Conservation (phyloP, 1,284 basidiomycete species). For the Cryptococcus sp. region DNA sequence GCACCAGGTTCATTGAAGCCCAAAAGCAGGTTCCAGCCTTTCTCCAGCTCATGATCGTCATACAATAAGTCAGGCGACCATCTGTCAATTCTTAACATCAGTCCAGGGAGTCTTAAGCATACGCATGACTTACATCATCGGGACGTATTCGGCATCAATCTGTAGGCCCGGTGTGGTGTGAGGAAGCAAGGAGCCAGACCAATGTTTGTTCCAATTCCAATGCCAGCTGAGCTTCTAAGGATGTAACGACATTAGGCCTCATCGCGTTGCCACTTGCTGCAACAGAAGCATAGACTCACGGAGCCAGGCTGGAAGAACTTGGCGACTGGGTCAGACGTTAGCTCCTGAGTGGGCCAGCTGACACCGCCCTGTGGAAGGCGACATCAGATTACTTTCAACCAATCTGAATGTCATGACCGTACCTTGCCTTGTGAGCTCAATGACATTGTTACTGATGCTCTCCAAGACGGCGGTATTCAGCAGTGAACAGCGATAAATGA, state of each 20-base stretch:
- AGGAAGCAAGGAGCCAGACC: conserved; percentile 31
- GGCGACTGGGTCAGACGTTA: conserved; percentile 40
- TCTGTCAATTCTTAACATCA: conserved; percentile 16
- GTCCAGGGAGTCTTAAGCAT: background rate
- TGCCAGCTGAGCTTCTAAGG: conserved; percentile 45
- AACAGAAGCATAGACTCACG: conserved; percentile 18
- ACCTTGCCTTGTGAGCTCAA: conserved; percentile 8
- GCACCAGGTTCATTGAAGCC: conserved; percentile 51
- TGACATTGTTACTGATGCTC: too few relatives aligned
- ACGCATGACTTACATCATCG: conserved; percentile 44
- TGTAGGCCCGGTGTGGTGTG: conserved; percentile 29
- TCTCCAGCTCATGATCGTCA: conserved; percentile 34
- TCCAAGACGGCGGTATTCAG: too few relatives aligned
- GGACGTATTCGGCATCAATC: conserved; percentile 46
- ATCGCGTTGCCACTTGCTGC: background rate
- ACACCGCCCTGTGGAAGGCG: conserved; percentile 33
- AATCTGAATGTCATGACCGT: background rate
- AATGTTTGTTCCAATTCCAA: conserved; percentile 52
- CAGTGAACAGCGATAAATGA: too few relatives aligned
- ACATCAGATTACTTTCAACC: background rate
- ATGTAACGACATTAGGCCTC: background rate
- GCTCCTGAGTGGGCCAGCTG: conserved; percentile 47
- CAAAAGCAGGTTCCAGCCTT: conserved; percentile 33
- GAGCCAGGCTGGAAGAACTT: conserved; percentile 44
- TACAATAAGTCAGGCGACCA: conserved; percentile 40